A percentile compares a stretch with the other conserved stretches of the same genome.
phyloP scores from a whole-genome alignment of 2,329 filamentous ascomycete genomes.

The Aspergillus proliferans region DNA sequence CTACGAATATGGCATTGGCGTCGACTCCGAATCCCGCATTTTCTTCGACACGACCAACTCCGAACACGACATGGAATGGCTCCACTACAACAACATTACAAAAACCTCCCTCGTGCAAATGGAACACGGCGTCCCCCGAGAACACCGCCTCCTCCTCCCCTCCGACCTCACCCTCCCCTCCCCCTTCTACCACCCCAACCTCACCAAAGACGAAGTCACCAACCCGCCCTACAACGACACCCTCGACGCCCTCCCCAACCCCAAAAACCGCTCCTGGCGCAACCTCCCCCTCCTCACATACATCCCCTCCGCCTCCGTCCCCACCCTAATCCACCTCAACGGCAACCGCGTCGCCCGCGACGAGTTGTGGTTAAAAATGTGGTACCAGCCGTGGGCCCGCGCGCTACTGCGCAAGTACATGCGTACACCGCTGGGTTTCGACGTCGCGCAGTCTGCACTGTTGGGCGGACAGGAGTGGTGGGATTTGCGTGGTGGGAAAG shows the following conservation, averaged over 20 bases:
- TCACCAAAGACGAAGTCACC: conserved; percentile 20
- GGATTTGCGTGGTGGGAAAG: conserved; percentile 47
- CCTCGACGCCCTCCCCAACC: conserved; percentile 40
- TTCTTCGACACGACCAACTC: conserved; percentile 43
- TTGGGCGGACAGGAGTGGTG: conserved; percentile 44
- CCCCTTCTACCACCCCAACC: conserved; percentile 30
- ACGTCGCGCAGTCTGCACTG: conserved; percentile 39
- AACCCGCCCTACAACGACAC: conserved; percentile 29
- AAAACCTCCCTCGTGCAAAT: conserved; percentile 31
- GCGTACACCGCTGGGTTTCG: conserved; percentile 37
- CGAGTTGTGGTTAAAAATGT: conserved; percentile 42
- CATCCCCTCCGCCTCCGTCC: conserved; percentile 42
- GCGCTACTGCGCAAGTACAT: conserved; percentile 47
- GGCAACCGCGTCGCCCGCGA: conserved; percentile 26
- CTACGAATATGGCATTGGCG: conserved; percentile 48
- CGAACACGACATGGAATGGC: conserved; percentile 36
- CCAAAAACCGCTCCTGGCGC: conserved; percentile 36
- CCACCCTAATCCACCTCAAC: conserved; percentile 40
- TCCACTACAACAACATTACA: conserved; percentile 33
- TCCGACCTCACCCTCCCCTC: conserved; percentile 27
- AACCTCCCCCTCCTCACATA: conserved; percentile 44
- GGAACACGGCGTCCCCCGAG: conserved; percentile 30
- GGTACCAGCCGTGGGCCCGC: conserved; percentile 44
- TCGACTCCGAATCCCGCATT: conserved; percentile 48
- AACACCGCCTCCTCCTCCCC: conserved; percentile 34